phyloP scores from a whole-genome alignment of 2,329 filamentous ascomycete species.

The Leptographium wingfieldii region DNA sequence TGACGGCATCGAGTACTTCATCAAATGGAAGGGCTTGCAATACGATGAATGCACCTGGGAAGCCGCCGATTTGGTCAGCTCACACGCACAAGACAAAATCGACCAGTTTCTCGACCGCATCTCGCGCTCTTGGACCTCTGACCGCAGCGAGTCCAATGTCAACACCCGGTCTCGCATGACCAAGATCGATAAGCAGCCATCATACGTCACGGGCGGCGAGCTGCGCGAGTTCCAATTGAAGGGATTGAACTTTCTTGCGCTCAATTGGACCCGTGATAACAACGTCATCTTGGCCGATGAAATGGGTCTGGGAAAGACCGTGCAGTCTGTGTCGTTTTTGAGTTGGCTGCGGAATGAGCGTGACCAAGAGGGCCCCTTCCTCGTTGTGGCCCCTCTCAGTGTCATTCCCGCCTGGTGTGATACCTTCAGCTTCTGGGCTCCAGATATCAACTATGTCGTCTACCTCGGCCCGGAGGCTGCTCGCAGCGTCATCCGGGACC shows the following conservation, averaged over 20 bases:
- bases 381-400: constrained; percentile 93
- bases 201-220: constrained; percentile 73
- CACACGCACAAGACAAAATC: constrained; percentile 76
- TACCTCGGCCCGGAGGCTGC: constrained; percentile 86
- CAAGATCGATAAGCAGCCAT: constrained; percentile 67
- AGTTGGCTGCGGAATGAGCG: constrained; percentile 92
- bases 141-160: constrained; percentile 62
- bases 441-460: constrained; percentile 91
- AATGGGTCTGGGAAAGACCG: constrained; percentile 97
- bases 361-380: constrained; percentile 82
- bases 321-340: constrained; percentile 92
- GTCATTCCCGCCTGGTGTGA: constrained; percentile 98
- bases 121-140: constrained; percentile 67
- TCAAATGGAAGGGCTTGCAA: constrained; percentile 92
- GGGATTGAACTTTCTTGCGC: constrained; percentile 86
- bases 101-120: constrained; percentile 81
- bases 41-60: constrained; percentile 98
- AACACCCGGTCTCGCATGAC: constrained; percentile 62
- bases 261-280: constrained; percentile 88
- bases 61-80: constrained; percentile 51
- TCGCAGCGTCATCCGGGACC: constrained; percentile 75
- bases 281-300: constrained; percentile 97
- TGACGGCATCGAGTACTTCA: constrained; percentile 73
- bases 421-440: constrained; percentile 92
- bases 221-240: constrained; percentile 88